Evolutionary conservation across 805 yeast genomes (phyloP), one percentile per base, ranked within the genome.

Genomic region (Yarrowia bubula): DNA sequence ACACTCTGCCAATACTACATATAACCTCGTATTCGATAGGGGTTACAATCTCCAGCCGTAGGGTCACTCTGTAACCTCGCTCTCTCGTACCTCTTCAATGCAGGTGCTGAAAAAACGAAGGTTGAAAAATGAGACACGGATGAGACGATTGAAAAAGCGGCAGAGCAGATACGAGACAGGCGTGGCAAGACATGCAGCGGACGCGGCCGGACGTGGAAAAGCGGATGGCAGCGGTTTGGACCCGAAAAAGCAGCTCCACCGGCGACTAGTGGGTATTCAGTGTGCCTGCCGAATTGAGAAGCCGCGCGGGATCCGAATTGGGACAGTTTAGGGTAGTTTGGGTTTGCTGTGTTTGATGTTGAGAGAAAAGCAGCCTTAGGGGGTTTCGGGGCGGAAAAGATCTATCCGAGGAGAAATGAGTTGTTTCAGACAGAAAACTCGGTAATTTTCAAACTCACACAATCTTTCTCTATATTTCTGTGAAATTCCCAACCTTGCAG

Each of bases 241-340:
- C 28, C 5, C 5, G 28, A 22, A 22, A 22, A 22, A 22, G 28
- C 28, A 22, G 28, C 28, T 22, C 28, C 28, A 22, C 4, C 28
- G 28, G 4, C 28, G 4, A 22, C 28, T 22, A 22, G 28, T 5
- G 5, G 28, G 28, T 22, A 28, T n/a, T 32, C 37, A n/a, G n/a
- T 47, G 17, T 5, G 1, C 53, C 39, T 47, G 41, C 55, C 55
- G 15, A 48, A 17, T 15, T 7, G 55, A 35, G 55, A 48, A 48
- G 41, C 55, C 55, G 55, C 55, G 55, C 55, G 55, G 55, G 55
- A 48, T 48, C 55, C 41, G 41, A 33, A 48, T 48, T 35, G 31
- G 55, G 55, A 48, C 32, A 48, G 11, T 15, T 11, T 47, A 47
- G 53, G 17, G 31, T 37, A 31, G 32, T 5, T 22, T 32, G 17